Conservation (phyloP, 1,284 basidiomycete species). For the Hypsizygus ulmarius region DNA sequence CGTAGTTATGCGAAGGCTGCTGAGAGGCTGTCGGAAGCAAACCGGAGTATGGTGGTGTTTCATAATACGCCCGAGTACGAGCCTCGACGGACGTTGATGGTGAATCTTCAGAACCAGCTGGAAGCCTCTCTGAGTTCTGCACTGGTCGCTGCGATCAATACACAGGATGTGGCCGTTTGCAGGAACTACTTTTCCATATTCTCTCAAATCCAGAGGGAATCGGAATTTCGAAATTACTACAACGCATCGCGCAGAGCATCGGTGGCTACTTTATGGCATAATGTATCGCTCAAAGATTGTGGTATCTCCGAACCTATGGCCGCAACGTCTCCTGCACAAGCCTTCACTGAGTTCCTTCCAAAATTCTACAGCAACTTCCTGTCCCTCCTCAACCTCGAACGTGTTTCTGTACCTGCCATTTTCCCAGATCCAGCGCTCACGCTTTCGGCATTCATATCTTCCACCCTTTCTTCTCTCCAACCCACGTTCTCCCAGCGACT, state of each 20-base stretch:
- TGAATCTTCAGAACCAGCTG: constrained; percentile 89
- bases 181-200: constrained; percentile 84
- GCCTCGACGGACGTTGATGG: constrained; percentile 76
- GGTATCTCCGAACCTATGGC: constrained; percentile 31
- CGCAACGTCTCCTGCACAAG: constrained; percentile 24
- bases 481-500: constrained; percentile 82
- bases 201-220: constrained; percentile 83
- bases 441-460: constrained; percentile 77
- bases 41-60: constrained; percentile 84
- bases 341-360: constrained; percentile 67
- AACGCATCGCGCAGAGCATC: constrained; percentile 74
- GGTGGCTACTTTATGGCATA: constrained; percentile 70
- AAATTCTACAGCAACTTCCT: constrained; percentile 73
- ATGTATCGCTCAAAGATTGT: constrained; percentile 49
- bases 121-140: constrained; percentile 87
- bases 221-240: constrained; percentile 91
- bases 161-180: constrained; percentile 70
- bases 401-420: constrained; percentile 73
- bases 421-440: constrained; percentile 77
- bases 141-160: constrained; percentile 78
- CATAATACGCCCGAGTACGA: constrained; percentile 89
- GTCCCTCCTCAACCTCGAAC: constrained; percentile 66
- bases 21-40: constrained; percentile 83
- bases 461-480: constrained; percentile 72
- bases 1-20: constrained; percentile 83